Percentiles rank a stretch among this genome's conserved stretches.
Conservation (phyloP, 2,329 filamentous ascomycete genomes). For the Xylariaceae sp. region DNA sequence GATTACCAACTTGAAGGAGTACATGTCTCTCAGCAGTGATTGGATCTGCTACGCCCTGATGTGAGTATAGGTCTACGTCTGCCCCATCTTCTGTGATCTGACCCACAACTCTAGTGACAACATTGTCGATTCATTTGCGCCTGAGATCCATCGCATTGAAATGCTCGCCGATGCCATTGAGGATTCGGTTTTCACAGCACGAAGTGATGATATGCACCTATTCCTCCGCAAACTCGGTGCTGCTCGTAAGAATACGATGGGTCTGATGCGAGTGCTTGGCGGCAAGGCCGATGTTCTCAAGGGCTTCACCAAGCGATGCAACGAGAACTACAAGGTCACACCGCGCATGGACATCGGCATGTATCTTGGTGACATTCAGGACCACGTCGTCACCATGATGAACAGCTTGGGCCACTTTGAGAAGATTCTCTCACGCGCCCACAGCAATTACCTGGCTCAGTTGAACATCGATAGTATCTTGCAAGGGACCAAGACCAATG, state of each 20-base stretch:
- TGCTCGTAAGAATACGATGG: conserved; percentile 92
- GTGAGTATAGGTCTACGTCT: conserved; percentile 45
- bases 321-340: conserved; percentile 92
- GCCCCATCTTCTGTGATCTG: not conserved
- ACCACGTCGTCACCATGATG: conserved; percentile 99
- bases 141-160: conserved; percentile 83
- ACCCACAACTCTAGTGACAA: conserved; percentile 63
- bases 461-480: conserved; percentile 88
- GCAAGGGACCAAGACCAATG: conserved; percentile 83
- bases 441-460: conserved; percentile 95
- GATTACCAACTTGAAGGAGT: conserved; percentile 90
- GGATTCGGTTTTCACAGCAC: conserved; percentile 89
- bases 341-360: conserved; percentile 94
- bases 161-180: conserved; percentile 88
- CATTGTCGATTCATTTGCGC: conserved; percentile 93
- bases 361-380: conserved; percentile 95
- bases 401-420: conserved; percentile 93
- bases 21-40: conserved; percentile 88
- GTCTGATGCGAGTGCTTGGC: conserved; percentile 84
- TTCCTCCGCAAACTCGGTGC: conserved; percentile 87
- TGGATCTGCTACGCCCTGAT: conserved; percentile 99
- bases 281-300: conserved; percentile 98
- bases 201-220: conserved; percentile 80
- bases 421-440: conserved; percentile 90
- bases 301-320: conserved; percentile 97